phyloP scores from a whole-genome alignment of 2,329 filamentous ascomycete genomes.

The Exophiala lecanii-corni region DNA sequence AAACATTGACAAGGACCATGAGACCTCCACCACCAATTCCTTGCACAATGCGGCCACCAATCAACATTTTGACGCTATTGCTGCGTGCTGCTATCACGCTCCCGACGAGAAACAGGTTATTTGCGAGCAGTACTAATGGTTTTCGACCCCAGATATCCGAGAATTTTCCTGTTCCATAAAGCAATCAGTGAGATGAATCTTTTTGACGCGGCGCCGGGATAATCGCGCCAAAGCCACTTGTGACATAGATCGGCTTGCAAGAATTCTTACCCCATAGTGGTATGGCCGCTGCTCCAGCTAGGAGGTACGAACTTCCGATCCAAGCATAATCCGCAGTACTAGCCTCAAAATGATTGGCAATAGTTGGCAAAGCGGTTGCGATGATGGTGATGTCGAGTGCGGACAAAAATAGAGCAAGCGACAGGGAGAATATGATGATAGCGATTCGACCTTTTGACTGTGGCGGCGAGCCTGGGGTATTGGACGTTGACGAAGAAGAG shows the following conservation, averaged over 20 bases:
- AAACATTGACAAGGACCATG: constrained; percentile 48
- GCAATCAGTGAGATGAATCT: no score
- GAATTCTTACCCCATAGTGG: constrained; percentile 67
- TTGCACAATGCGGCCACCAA: constrained; percentile 49
- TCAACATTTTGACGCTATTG: constrained; percentile 46
- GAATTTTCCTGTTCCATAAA: no score
- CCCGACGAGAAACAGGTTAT: constrained; percentile 44
- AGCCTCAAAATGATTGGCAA: constrained; percentile 41
- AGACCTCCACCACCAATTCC: constrained; percentile 51
- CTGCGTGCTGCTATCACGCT: constrained; percentile 47
- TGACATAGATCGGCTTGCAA: no score
- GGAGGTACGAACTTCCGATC: constrained; percentile 69
- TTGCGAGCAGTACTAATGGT: constrained; percentile 45
- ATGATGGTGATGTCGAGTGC: constrained; percentile 29
- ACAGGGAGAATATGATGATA: not conserved
- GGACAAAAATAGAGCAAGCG: constrained; percentile 21
- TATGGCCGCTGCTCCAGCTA: constrained; percentile 61
- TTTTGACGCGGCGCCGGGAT: no score
- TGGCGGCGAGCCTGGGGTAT: no score
- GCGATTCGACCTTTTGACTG: not conserved
- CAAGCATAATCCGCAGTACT: constrained; percentile 68
- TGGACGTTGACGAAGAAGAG: no score
- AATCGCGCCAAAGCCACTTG: no score
- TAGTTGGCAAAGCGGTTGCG: constrained; percentile 28
- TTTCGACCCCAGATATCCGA: constrained; percentile 56